Evolutionary conservation across 2,329 filamentous ascomycete genomes (phyloP).

Genomic region (Fusarium proliferatum): DNA sequence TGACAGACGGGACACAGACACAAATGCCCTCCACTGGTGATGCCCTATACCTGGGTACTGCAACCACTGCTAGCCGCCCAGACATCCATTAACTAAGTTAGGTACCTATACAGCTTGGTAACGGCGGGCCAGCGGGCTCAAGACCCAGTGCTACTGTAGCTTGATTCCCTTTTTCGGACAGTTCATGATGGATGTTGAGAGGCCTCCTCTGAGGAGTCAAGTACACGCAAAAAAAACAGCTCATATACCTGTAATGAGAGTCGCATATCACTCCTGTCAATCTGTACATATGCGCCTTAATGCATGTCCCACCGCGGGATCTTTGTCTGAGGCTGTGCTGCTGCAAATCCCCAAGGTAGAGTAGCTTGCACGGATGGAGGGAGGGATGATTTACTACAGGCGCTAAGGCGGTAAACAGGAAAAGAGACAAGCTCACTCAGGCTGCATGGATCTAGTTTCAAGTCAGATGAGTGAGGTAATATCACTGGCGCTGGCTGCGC

Average conservation of each 20-base stretch:
- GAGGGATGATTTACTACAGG: constrained; percentile 6
- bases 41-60: neutral
- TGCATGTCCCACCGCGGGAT: constrained; percentile 15
- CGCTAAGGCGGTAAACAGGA: constrained; percentile 21
- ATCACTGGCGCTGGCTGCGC: constrained; percentile 1
- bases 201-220: constrained; percentile 26
- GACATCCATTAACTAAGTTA: neutral
- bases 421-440: neutral
- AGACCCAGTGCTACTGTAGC: constrained; percentile 20
- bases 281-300: constrained; percentile 1
- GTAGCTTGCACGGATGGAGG: constrained; percentile 20
- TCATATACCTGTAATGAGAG: constrained; percentile 6
- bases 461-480: constrained; percentile 28
- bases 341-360: constrained; percentile 6
- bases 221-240: constrained; percentile 27
- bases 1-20: neutral
- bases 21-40: neutral
- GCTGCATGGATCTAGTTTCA: constrained; percentile 24
- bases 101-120: neutral
- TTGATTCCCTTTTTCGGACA: constrained; percentile 30
- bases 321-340: constrained; percentile 36
- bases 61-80: neutral
- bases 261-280: neutral
- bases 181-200: constrained; percentile 18
- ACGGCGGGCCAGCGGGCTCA: constrained; percentile 9